Percentiles rank a stretch among this genome's conserved stretches.
phyloP scores from a whole-genome alignment of 768 basidiomycete genomes.

The Phlegmacium glaucopus region DNA sequence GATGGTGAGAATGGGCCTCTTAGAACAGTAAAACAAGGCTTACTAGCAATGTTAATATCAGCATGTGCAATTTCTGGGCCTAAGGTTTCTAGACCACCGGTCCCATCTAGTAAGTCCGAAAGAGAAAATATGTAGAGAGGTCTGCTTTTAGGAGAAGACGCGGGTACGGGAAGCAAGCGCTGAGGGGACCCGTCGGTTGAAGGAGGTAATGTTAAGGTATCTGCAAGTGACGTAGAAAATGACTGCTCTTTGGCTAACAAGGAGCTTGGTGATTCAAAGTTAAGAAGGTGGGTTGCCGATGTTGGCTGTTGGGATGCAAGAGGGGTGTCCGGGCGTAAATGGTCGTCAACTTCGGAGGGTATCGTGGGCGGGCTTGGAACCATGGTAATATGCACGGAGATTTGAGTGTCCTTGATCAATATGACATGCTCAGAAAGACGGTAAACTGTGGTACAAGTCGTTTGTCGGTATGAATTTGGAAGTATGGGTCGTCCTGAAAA shows the following conservation, averaged over 20 bases:
- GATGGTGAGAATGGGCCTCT: conserved; percentile 10
- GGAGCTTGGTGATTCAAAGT: conserved; percentile 21
- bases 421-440: conserved; percentile 27
- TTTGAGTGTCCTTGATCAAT: conserved; percentile 17
- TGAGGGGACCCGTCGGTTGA: conserved; percentile 18
- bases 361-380: conserved; percentile 14
- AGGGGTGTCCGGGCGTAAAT: conserved; percentile 26
- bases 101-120: conserved; percentile 37
- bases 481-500: conserved; percentile 8
- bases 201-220: conserved; percentile 22
- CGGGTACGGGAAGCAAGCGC: conserved; percentile 42
- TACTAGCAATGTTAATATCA: conserved; percentile 59
- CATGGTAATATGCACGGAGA: conserved; percentile 16
- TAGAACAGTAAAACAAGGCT: conserved; percentile 19
- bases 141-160: conserved; percentile 28
- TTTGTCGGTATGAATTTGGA: conserved; percentile 7
- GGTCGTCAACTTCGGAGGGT: conserved; percentile 22
- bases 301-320: conserved; percentile 9
- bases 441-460: conserved; percentile 2
- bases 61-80: conserved; percentile 51
- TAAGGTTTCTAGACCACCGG: conserved; percentile 35
- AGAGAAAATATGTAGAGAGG: conserved; percentile 43
- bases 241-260: conserved; percentile 18
- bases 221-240: conserved; percentile 19
- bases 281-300: conserved; percentile 19